A percentile compares a stretch with the other conserved stretches of the same genome.
phyloP scores from a whole-genome alignment of 2,329 filamentous ascomycete species.

The Colletotrichum musicola region DNA sequence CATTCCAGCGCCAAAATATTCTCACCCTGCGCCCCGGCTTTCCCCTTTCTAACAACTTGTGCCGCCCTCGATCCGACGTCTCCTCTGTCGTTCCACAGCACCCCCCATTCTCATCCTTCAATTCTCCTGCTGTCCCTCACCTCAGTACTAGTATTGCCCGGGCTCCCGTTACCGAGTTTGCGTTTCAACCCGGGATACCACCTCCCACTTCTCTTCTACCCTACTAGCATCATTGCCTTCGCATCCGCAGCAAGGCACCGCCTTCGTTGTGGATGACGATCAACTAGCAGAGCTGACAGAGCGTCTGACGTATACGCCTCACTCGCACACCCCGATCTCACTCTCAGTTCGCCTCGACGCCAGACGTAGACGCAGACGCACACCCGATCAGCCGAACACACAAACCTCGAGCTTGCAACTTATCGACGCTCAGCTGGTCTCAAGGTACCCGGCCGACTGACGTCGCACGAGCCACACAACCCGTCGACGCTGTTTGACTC shows the following conservation, averaged over 20 bases:
- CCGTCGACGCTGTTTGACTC: slow-evolving; percentile 29
- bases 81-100: slow-evolving; percentile 10
- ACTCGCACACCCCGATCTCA: slow-evolving; percentile 19
- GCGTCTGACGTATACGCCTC: slow-evolving; percentile 31
- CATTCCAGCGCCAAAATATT: slow-evolving; percentile 31
- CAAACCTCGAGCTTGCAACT: background rate
- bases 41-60: slow-evolving; percentile 22
- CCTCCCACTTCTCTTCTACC: background rate
- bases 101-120: slow-evolving; percentile 4
- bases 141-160: slow-evolving; percentile 9
- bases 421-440: slow-evolving; percentile 20
- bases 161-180: slow-evolving; percentile 22
- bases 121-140: background rate
- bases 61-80: slow-evolving; percentile 20
- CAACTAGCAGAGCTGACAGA: slow-evolving; percentile 10
- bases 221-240: background rate
- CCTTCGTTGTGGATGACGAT: slow-evolving; percentile 4
- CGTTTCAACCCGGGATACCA: slow-evolving; percentile 14
- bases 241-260: background rate
- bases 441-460: slow-evolving; percentile 31
- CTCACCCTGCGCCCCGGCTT: slow-evolving; percentile 34
- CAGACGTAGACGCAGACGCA: slow-evolving; percentile 13
- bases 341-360: slow-evolving; percentile 18
- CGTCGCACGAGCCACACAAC: slow-evolving; percentile 33
- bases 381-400: slow-evolving; percentile 3